Evolutionary conservation across 1,139 yeast species (phyloP), one percentile per base, ranked within the genome.

Genomic region (Suhomyces anneliseae): DNA sequence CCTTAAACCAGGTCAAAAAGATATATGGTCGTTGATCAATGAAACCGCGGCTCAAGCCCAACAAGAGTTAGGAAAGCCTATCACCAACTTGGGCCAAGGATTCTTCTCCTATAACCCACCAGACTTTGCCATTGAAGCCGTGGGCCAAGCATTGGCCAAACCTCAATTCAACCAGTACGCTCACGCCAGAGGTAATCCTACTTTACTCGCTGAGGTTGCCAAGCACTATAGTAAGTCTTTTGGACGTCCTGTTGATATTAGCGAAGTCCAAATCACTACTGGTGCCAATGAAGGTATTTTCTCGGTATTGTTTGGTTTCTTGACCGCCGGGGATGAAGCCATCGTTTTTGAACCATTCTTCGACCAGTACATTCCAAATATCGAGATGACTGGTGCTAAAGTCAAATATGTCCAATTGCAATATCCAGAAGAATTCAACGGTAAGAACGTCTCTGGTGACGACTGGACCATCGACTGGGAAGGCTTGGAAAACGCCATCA

Each of bases 241-340:
- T 55, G 82, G 80, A 6, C 76, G 89, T 42, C 66, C 72, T n/a
- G 72, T 90, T 14, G 78, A 79, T 27, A 69, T 76, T n/a, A 76
- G 81, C 36, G 86, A 90, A 58, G 76, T 93, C 39, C 82, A 86
- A 48, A 84, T 92, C 43, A 89, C 97, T 37, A 92, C 98, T 1
- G 99, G 99, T 47, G 99, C 99, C 39, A 93, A 93, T 59, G 98
- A 93, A 69, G 99, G 97, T 37, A 87, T 93, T 76, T 78, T 89
- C 49, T 70, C 96, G 1, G 82, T 87, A 5, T 84, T 92, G 63
- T 87, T 90, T 50, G 99, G 95, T 0, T 86, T 90, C 56, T 70
- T 93, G 54, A 80, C 88, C 42, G 81, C 84, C 1, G 98, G 95
- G 14, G 99, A 93, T 62, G 99, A 93, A 67, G 99, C 86, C 15